phyloP scores from a whole-genome alignment of 176 grass and related monocot species.

The Avena atlantica region DNA sequence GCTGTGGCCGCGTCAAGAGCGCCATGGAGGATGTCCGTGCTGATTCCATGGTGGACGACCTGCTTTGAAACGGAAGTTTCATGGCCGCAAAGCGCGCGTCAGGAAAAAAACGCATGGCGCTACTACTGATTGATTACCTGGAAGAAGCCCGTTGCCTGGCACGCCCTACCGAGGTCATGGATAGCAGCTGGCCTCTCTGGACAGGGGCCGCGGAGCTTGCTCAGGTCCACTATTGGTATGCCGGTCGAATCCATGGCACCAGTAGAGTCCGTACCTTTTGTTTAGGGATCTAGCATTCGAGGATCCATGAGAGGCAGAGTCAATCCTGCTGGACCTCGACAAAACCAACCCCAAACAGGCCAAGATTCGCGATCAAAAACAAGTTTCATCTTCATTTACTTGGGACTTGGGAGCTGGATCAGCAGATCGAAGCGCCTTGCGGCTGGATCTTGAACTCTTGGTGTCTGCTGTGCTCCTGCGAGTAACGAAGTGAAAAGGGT shows the following conservation, averaged over 20 bases:
- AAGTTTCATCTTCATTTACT: neutral
- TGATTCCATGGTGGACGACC: neutral
- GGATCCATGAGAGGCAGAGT: no score
- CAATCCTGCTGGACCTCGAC: no score
- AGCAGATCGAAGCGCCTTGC: neutral
- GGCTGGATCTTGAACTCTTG: neutral
- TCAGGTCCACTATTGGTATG: neutral
- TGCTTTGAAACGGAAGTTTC: neutral
- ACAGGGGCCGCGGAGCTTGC: neutral
- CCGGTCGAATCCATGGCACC: neutral
- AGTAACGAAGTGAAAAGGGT: neutral
- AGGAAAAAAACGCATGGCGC: neutral
- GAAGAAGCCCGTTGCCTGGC: neutral
- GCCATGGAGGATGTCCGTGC: neutral
- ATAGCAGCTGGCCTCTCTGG: neutral
- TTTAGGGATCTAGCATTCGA: no score
- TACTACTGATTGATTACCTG: neutral
- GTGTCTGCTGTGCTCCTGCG: neutral
- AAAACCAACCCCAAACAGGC: neutral
- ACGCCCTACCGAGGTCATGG: neutral
- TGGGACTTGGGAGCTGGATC: neutral
- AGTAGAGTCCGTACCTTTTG: neutral
- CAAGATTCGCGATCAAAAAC: no score
- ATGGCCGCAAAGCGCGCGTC: neutral
- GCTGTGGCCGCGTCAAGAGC: constrained; percentile 4